Conservation (phyloP, 2,329 filamentous ascomycete genomes). For the Colletotrichum graminicola region DNA sequence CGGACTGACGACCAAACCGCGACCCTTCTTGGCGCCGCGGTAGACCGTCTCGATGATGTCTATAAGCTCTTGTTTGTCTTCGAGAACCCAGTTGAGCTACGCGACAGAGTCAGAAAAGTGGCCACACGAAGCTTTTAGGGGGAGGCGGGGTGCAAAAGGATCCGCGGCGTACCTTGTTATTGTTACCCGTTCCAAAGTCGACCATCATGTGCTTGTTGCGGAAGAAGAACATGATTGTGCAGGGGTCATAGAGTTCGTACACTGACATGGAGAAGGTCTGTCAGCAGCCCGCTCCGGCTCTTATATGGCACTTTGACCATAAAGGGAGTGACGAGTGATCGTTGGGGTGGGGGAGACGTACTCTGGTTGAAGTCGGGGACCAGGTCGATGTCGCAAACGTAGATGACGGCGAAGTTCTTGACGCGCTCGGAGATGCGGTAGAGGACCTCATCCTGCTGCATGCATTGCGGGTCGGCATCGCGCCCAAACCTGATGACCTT, state of each 20-base stretch:
- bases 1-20: slow-evolving; percentile 94
- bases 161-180: slow-evolving; percentile 96
- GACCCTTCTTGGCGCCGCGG: slow-evolving; percentile 96
- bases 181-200: slow-evolving; percentile 97
- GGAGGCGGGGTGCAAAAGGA: slow-evolving; percentile 54
- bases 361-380: slow-evolving; percentile 92
- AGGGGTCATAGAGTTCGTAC: slow-evolving; percentile 82
- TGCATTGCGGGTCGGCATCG: slow-evolving; percentile 83
- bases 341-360: slow-evolving; percentile 48
- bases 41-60: slow-evolving; percentile 99
- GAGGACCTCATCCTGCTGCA: slow-evolving; percentile 88
- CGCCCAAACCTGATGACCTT: slow-evolving; percentile 59
- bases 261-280: neutral
- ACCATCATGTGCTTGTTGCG: slow-evolving; percentile 99
- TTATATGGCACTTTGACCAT: neutral
- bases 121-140: neutral
- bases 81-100: slow-evolving; percentile 77
- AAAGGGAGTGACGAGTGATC: neutral
- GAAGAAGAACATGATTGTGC: slow-evolving; percentile 97
- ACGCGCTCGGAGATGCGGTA: slow-evolving; percentile 94
- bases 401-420: slow-evolving; percentile 93
- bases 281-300: neutral
- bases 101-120: neutral
- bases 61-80: slow-evolving; percentile 98
- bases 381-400: slow-evolving; percentile 92